Conservation (phyloP, 441 rosid species). For the Euphorbia schlechtendalii region DNA sequence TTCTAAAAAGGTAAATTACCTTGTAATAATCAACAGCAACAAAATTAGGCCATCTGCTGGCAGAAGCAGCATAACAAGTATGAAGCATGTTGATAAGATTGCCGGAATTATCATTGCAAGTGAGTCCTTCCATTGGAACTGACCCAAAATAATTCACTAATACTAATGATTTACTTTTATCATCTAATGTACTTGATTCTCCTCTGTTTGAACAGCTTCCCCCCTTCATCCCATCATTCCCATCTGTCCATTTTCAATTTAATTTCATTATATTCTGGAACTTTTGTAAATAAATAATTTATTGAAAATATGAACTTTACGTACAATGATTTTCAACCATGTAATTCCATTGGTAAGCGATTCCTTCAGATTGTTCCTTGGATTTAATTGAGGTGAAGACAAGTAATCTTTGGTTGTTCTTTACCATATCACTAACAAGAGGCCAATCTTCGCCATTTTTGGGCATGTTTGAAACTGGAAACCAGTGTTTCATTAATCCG, state of each 20-base stretch:
- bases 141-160: constrained; percentile 39
- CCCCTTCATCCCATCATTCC: constrained; percentile 50
- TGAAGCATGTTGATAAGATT: constrained; percentile 29
- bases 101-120: constrained; percentile 34
- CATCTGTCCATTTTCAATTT: constrained; percentile 43
- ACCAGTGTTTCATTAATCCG: constrained; percentile 80
- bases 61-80: constrained; percentile 33
- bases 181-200: constrained; percentile 34
- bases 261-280: no score
- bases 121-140: constrained; percentile 21
- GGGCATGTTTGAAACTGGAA: constrained; percentile 64
- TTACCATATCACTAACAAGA: constrained; percentile 64
- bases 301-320: no score
- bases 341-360: constrained; percentile 91
- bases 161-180: constrained; percentile 34
- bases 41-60: constrained; percentile 49
- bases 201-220: constrained; percentile 40
- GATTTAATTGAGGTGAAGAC: constrained; percentile 63
- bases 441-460: constrained; percentile 73
- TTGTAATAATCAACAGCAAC: constrained; percentile 45
- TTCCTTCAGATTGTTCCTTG: constrained; percentile 69
- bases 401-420: constrained; percentile 60
- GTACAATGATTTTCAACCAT: constrained; percentile 86
- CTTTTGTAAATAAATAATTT: no score
- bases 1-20: constrained; percentile 13